Evolutionary conservation across 2,329 filamentous ascomycete genomes (phyloP).

Genomic region (Fusarium illudens): DNA sequence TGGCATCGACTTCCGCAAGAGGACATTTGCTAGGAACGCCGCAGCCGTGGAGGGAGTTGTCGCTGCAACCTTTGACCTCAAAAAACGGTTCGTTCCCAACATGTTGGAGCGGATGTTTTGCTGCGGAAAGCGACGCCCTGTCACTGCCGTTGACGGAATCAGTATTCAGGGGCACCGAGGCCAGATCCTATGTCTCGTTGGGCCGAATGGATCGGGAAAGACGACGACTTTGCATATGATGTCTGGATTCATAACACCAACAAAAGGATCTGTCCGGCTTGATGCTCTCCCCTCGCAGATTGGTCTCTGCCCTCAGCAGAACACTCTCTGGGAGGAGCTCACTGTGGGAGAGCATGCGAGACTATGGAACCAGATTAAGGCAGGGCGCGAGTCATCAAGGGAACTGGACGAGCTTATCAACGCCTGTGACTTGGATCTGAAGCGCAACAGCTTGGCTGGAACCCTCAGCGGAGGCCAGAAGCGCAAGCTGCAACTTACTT

Average conservation of each 20-base stretch:
- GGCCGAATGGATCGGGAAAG: slow-evolving; percentile 76
- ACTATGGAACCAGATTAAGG: slow-evolving; percentile 71
- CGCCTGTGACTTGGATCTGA: slow-evolving; percentile 68
- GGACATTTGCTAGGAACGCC: slow-evolving; percentile 38
- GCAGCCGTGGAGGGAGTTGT: slow-evolving; percentile 12
- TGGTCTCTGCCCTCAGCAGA: slow-evolving; percentile 71
- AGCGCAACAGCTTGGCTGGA: slow-evolving; percentile 61
- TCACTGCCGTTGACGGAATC: slow-evolving; percentile 67
- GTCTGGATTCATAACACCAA: slow-evolving; percentile 69
- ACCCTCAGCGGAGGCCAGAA: slow-evolving; percentile 75
- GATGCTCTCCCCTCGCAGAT: slow-evolving; percentile 57
- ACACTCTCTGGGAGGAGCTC: slow-evolving; percentile 72
- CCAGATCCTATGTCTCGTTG: slow-evolving; percentile 72
- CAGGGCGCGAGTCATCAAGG: slow-evolving; percentile 50
- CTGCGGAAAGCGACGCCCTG: slow-evolving; percentile 47
- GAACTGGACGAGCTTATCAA: slow-evolving; percentile 61
- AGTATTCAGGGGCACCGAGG: slow-evolving; percentile 66
- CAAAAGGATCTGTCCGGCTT: slow-evolving; percentile 67
- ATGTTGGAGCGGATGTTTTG: slow-evolving; percentile 43
- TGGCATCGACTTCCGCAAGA: slow-evolving; percentile 47
- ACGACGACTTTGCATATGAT: slow-evolving; percentile 75
- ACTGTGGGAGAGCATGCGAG: slow-evolving; percentile 71
- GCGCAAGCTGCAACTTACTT: slow-evolving; percentile 73
- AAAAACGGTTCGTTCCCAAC: slow-evolving; percentile 45
- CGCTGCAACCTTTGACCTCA: slow-evolving; percentile 38